phyloP scores from a whole-genome alignment of 805 yeast genomes.

The Saccharomycopsis sp. region DNA sequence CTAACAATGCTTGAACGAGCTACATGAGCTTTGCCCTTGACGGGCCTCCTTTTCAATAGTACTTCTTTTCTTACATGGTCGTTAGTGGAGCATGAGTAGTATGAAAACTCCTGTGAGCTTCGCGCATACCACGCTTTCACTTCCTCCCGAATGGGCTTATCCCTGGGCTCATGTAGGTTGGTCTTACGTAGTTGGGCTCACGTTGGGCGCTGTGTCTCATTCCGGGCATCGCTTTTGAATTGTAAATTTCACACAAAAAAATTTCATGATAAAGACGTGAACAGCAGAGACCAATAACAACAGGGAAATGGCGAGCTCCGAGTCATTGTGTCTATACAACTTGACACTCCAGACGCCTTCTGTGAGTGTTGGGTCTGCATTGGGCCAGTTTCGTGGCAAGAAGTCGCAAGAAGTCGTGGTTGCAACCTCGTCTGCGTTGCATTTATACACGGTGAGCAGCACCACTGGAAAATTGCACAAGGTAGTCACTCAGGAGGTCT shows the following conservation, averaged over 20 bases:
- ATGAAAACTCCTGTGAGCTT: too few species aligned
- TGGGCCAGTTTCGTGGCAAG: slow-evolving; percentile 58
- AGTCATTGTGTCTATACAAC: slow-evolving; percentile 47
- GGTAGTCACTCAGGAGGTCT: slow-evolving; percentile 37
- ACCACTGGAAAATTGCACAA: slow-evolving; percentile 46
- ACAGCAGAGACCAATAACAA: background rate
- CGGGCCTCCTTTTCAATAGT: too few species aligned
- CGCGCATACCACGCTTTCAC: too few species aligned
- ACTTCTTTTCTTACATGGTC: too few species aligned
- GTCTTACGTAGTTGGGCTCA: too few species aligned
- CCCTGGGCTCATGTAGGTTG: too few species aligned
- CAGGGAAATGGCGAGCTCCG: slow-evolving; percentile 5
- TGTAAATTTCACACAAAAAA: background rate
- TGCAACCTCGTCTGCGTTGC: slow-evolving; percentile 47
- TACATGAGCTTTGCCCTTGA: too few species aligned
- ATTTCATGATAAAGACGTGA: background rate
- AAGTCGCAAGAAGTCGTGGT: slow-evolving; percentile 55
- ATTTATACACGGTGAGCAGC: slow-evolving; percentile 43
- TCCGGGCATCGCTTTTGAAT: too few species aligned
- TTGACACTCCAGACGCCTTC: slow-evolving; percentile 60
- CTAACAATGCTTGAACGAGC: too few species aligned
- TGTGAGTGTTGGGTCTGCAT: slow-evolving; percentile 43
- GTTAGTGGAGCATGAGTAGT: too few species aligned
- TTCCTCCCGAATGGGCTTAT: too few species aligned
- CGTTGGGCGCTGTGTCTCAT: too few species aligned